Base-by-base conservation (phyloP, 495 filamentous ascomycete species). In the Penicillium egyptiacum region DNA sequence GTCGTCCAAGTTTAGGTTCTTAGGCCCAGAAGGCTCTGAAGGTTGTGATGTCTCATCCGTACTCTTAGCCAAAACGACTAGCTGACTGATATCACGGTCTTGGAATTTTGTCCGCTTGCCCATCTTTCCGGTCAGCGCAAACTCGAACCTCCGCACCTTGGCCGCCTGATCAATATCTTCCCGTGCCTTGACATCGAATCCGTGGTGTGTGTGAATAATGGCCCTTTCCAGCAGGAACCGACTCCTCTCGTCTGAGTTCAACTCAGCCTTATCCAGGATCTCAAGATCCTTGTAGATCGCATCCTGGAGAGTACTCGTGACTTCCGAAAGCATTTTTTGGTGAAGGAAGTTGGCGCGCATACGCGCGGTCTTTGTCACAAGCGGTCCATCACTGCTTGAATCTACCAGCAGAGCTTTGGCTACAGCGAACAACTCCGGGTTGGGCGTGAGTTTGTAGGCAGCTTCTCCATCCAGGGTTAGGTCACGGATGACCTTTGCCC, bases 91-190 rank as follows among this genome's bases (percentile, higher is more conserved):
- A 63, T 91, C 91, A 20, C 86, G 89, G 57, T 94, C 82, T 71
- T 99, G 94, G 66, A 89, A 99, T 66, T 87, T 91, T 2, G 94
- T 99, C 55, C 94, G 78, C 74, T 96, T 98, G 42, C 92, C 94
- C 61, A 97, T 61, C 20, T 86, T 83, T 14, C 95, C 94, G 3
- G 91, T 93, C 53, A 99, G 68, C 0, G 86, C 88, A 72, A 94
- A 98, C 35, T 86, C 80, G 58, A 99, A 90, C 1, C 83, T 81
- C 16, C 84, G 86, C 19, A 79, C 65, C 26, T 67, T 65, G 3
- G 86, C 85, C 1, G 91, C 92, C 41, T 77, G 68, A 28, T 82
- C 74, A 1, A 99, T 73, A 67, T 91, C 88, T 10, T 81, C 77
- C 53, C 82, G 80, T 0, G 92, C 94, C 64, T 85, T 89, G 4